A percentile compares a stretch with the other conserved stretches of the same genome.
Evolutionary conservation across 768 basidiomycete species (phyloP).

Genomic region (Podaxis rugospora): DNA sequence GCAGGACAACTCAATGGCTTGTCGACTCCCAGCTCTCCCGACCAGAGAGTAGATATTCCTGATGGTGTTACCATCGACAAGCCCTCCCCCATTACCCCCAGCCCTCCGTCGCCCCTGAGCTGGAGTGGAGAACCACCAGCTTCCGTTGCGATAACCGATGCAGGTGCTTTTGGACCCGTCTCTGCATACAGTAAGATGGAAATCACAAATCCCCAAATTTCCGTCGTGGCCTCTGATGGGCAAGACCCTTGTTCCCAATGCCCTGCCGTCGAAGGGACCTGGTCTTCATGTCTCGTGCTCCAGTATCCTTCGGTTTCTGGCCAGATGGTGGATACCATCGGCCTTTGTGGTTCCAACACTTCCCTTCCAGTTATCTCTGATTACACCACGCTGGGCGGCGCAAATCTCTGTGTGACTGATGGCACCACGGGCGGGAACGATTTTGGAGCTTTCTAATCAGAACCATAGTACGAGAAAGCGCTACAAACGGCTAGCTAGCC

Average conservation of each 20-base stretch:
- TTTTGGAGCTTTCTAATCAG: background rate
- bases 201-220: background rate
- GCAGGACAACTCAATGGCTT: no score
- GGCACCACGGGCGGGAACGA: background rate
- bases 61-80: background rate
- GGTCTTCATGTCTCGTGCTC: background rate
- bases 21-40: background rate
- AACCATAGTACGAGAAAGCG: background rate
- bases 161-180: background rate
- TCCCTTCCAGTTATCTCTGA: background rate
- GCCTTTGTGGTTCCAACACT: background rate
- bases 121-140: background rate
- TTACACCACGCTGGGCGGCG: background rate
- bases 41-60: background rate
- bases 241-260: background rate
- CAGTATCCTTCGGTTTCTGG: background rate
- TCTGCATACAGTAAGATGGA: background rate
- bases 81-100: background rate
- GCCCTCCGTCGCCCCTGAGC: background rate
- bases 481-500: background rate
- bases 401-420: background rate
- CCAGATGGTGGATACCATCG: background rate
- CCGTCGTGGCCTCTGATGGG: background rate
- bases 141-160: background rate
- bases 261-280: background rate